Evolutionary conservation across 202 grass and related monocot genomes (phyloP).

Genomic region (Zizania palustris): DNA sequence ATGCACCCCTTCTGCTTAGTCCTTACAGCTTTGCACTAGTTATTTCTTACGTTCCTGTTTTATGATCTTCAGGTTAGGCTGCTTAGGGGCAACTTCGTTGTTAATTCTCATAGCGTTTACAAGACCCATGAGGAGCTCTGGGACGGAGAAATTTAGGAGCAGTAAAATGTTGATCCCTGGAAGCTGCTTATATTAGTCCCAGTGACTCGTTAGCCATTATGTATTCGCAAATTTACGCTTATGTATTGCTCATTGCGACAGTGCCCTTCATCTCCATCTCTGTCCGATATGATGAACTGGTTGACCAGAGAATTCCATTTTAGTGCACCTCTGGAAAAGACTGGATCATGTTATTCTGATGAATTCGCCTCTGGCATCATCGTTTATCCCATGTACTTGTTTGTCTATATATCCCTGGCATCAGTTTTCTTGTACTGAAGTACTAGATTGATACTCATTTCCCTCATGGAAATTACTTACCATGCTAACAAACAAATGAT

Average conservation of each 20-base stretch:
- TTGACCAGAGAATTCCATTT: not conserved
- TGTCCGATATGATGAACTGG: not conserved
- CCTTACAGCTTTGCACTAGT: too few species aligned
- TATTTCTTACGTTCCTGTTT: slow-evolving; percentile 6
- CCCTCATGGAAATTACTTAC: not conserved
- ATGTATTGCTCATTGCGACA: not conserved
- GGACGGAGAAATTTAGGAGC: slow-evolving; percentile 70
- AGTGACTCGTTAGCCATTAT: not conserved
- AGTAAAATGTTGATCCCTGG: not conserved
- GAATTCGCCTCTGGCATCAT: not conserved
- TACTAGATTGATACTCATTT: too few species aligned
- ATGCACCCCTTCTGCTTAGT: not conserved
- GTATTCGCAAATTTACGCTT: not conserved
- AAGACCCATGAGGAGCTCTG: slow-evolving; percentile 76
- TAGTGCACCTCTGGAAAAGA: not conserved
- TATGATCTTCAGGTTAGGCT: slow-evolving; percentile 59
- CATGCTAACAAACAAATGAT: too few species aligned
- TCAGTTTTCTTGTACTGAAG: not conserved
- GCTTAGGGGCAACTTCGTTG: slow-evolving; percentile 52
- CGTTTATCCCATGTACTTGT: not conserved
- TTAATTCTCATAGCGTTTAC: slow-evolving; percentile 61
- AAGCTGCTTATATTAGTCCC: not conserved
- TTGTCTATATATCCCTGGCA: not conserved
- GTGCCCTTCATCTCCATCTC: not conserved
- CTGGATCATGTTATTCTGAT: not conserved